Evolutionary conservation across 1,139 yeast genomes (phyloP), one percentile per base, ranked within the genome.

Genomic region (Hansenula sp.): DNA sequence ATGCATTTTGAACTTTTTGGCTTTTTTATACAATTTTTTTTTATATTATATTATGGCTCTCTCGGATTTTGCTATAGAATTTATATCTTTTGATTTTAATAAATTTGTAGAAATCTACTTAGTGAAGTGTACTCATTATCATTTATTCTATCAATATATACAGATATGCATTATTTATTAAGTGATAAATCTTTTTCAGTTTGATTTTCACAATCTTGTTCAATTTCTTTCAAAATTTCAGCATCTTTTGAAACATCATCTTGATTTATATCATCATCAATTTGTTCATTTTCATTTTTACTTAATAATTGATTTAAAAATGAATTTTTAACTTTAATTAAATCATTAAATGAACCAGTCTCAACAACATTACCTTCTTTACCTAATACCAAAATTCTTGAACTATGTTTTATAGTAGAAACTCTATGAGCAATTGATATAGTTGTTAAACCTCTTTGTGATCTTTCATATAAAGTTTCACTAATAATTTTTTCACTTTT

Each of bases 351-450:
- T 25, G 71, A 56, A 7, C 97, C 97, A 34, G 82, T 77, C 62
- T 90, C 97, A 1, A 82, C 80, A 38, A 90, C 79, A 32, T 65
- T 65, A 3, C 96, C 97, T 34, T 71, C 66, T 38, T 75, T 77
- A 43, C 82, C 80, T 40, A 92, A 64, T 11, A 90, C 97, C 43
- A 84, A 66, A 4, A 87, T 80, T 66, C 67, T 69, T 1, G 86
- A 83, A 34, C 83, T 78, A 16, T 83, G 82, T 52, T 82, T 82
- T 44, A 86, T 86, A 11, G 96, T 84, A 16, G 92, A 86, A 40
- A 90, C 74, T 53, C 97, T 72, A 62, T 89, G 97, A 1, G 97
- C 97, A 57, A 90, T 86, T 31, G 95, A 88, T 28, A 89, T 83
- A 1, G 95, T 89, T 1, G 96, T 88, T 65, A 86, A 71, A 26